phyloP scores from a whole-genome alignment of 2,329 filamentous ascomycete species.

The Alternaria triticina region DNA sequence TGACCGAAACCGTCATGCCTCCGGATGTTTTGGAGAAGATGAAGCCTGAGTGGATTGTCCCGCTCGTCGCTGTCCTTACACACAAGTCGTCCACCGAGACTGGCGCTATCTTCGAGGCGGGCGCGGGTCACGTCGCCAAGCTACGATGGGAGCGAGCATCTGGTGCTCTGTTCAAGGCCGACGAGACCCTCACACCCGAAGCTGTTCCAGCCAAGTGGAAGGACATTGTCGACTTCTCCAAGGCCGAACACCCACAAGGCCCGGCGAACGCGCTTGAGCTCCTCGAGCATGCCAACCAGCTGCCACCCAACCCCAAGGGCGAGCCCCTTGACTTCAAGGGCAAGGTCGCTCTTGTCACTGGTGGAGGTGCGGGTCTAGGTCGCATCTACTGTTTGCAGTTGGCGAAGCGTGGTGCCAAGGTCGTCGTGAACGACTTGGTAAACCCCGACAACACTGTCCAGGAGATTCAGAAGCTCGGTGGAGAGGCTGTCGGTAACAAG shows the following conservation, averaged over 20 bases:
- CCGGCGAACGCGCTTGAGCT: conserved; percentile 87
- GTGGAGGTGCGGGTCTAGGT: conserved; percentile 68
- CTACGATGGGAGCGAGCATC: conserved; percentile 92
- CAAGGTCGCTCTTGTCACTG: conserved; percentile 48
- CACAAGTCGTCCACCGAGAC: conserved; percentile 89
- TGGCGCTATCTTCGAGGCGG: conserved; percentile 90
- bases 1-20: conserved; percentile 95
- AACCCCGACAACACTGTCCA: conserved; percentile 89
- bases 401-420: conserved; percentile 78
- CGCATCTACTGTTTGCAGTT: conserved; percentile 89
- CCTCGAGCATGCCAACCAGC: conserved; percentile 47
- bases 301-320: conserved; percentile 40
- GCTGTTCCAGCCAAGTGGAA: conserved; percentile 90
- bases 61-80: conserved; percentile 84
- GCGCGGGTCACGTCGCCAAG: conserved; percentile 91
- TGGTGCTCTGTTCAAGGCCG: conserved; percentile 87
- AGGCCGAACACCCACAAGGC: conserved; percentile 81
- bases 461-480: conserved; percentile 89
- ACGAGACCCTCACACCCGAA: conserved; percentile 84
- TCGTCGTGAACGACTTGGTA: conserved; percentile 95
- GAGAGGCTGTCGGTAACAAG: conserved; percentile 91
- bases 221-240: conserved; percentile 83
- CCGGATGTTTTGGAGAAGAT: conserved; percentile 86
- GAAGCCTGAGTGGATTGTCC: conserved; percentile 94
- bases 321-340: conserved; percentile 46